Evolutionary conservation across 2,329 filamentous ascomycete genomes (phyloP), one percentile per base, ranked within the genome.

Genomic region (Talaromyces sp.): DNA sequence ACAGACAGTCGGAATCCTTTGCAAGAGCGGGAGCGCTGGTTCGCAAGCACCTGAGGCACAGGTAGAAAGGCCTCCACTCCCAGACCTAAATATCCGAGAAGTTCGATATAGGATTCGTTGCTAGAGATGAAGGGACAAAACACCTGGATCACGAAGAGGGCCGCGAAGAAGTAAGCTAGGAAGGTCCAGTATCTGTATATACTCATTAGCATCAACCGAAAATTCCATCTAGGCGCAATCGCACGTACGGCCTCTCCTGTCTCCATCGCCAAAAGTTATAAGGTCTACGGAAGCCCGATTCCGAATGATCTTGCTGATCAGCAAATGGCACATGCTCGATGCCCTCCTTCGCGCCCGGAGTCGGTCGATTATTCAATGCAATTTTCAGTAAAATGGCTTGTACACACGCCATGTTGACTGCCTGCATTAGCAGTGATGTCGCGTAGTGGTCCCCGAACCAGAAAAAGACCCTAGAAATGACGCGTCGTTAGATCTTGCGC

Each of bases 211-310:
- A 53, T 62, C 33, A 44, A 44, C 4, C 27, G 1, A 14, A 31
- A 56, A 56, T 33, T 42, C 16, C 12, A 5, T 31, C 14, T 10
- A 12, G 8, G 6, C 27, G 57, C 31, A 44, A 40, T 27, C 16
- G 36, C 34, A 50, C 79, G 65, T 75, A 82, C 68, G 85, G 84
- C 61, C 81, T 78, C 23, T 81, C 74, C 60, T 73, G 76, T 65
- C 78, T 81, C 86, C 86, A 88, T 68, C 85, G 84, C 86, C 86
- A 88, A 71, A 88, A 88, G 59, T 81, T 78, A 68, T 82, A 87
- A 0, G 86, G 85, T 36, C 86, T 77, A 16, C 73, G 74, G 60
- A 78, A 71, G 31, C 63, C 71, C 61, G 64, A 61, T 34, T 68
- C 67, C 68, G 53, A 59, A 23, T 62, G 55, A 58, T 62, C 61